Conservation (phyloP, 2,329 filamentous ascomycete species). For the Rutstroemia sp. region DNA sequence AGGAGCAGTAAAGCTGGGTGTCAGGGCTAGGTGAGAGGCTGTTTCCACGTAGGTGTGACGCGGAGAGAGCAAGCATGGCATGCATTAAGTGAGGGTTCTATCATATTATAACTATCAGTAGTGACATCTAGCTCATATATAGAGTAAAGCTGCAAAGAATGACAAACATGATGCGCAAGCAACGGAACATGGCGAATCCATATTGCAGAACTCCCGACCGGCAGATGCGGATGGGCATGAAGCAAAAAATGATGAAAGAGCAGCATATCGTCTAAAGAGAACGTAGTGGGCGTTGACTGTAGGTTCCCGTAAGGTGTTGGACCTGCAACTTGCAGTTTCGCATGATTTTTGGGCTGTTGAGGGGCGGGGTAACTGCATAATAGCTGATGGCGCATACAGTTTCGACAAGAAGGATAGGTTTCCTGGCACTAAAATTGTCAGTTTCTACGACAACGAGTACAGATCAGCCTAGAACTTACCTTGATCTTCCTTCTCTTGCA, state of each 20-base stretch:
- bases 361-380: not conserved
- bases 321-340: not conserved
- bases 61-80: not conserved
- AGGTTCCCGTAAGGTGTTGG: not conserved
- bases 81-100: not conserved
- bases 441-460: not conserved
- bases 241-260: conserved; percentile 2
- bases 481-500: not conserved
- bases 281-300: not conserved
- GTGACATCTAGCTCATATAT: not conserved
- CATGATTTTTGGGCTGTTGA: not conserved
- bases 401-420: not conserved
- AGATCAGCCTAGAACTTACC: not conserved
- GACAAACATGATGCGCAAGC: not conserved
- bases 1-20: not conserved
- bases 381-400: not conserved
- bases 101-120: not conserved
- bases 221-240: not conserved
- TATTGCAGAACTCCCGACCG: not conserved
- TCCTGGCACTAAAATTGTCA: not conserved
- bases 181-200: not conserved
- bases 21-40: not conserved
- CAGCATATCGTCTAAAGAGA: not conserved
- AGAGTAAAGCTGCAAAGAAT: no score
- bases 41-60: not conserved